Conservation (phyloP, 345 rosid genomes). For the Pistacia integerrima region DNA sequence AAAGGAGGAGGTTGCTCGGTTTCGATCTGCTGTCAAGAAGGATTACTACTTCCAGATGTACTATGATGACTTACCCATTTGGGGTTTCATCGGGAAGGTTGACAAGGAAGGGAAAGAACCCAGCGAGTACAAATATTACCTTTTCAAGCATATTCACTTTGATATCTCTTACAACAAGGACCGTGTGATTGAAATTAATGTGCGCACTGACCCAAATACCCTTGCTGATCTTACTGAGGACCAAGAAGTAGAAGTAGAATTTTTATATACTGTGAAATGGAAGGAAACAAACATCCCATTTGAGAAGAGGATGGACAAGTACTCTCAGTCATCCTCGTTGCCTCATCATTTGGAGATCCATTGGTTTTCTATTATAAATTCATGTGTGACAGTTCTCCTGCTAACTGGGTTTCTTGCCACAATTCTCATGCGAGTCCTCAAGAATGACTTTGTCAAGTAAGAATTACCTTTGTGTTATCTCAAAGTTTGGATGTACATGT, state of each 20-base stretch:
- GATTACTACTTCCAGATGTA: slow-evolving; percentile 66
- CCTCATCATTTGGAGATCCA: slow-evolving; percentile 64
- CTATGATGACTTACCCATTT: slow-evolving; percentile 57
- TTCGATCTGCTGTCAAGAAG: slow-evolving; percentile 39
- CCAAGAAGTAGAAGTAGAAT: slow-evolving; percentile 47
- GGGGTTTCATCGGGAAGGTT: slow-evolving; percentile 60
- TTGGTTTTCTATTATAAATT: slow-evolving; percentile 62
- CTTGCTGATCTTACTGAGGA: slow-evolving; percentile 53
- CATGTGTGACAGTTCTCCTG: slow-evolving; percentile 62
- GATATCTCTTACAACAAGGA: slow-evolving; percentile 51
- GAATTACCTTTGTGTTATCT: slow-evolving; percentile 7
- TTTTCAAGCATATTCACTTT: slow-evolving; percentile 50
- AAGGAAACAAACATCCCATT: slow-evolving; percentile 52
- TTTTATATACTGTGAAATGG: slow-evolving; percentile 56
- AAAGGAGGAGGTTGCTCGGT: slow-evolving; percentile 46
- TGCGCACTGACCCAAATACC: slow-evolving; percentile 39
- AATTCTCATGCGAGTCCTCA: slow-evolving; percentile 60
- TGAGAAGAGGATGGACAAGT: slow-evolving; percentile 62
- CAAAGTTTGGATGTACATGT: not conserved
- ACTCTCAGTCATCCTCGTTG: slow-evolving; percentile 51
- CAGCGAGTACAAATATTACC: slow-evolving; percentile 48
- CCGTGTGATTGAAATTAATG: slow-evolving; percentile 50
- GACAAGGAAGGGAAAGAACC: slow-evolving; percentile 48
- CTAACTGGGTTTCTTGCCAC: slow-evolving; percentile 66
- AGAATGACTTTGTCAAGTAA: slow-evolving; percentile 65